Base-by-base conservation (phyloP, 176 grass and related monocot genomes). In the Rhynchospora pubera region DNA sequence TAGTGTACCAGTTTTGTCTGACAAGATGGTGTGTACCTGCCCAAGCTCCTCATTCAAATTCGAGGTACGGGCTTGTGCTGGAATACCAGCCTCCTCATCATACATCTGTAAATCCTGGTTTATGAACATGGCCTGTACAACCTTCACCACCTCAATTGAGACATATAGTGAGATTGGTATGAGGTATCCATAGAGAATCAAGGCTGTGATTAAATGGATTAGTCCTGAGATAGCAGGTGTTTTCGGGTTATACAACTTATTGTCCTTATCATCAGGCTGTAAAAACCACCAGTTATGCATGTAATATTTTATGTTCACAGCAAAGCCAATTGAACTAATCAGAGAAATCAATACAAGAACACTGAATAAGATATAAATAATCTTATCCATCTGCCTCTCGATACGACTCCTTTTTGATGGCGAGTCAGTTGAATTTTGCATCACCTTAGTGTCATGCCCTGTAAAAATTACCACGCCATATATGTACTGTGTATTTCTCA, bases 41-140 rank as follows among this genome's bases (percentile, higher is more conserved):
- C 96, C 93, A 84, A 99, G 92, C 64, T 99, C 96, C 86, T 99
- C 96, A 80, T 95, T 99, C 84, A 95, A 88, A 83, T 95, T 99
- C 55, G 96, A 99, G 26, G 96, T 95, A 32, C 96, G 93, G 19
- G 96, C 93, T 75, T 93, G 92, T 79, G 93, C 96, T 28, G 89
- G 91, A 80, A 84, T 93, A 80, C 89, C 92, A 16, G 89, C 91
- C 13, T 99, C 92, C 80, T 99, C 93, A 58, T 99, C 96, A 83
- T 95, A 99, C 96, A 99, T 99, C 75, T 87, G 89, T 85, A 99
- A 81, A 86, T 99, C 96, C 77, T 91, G 86, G 77, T 95, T 95
- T 78, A 99, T 95, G 89, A 99, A 95, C 77, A 87, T 90, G 53
- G 96, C 96, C 81, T 99, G 96, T 76, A 91, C 79, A 62, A 99